A percentile compares a stretch with the other conserved stretches of the same genome.
Evolutionary conservation across 768 basidiomycete species (phyloP).

Genomic region (Peribolospora baueri): DNA sequence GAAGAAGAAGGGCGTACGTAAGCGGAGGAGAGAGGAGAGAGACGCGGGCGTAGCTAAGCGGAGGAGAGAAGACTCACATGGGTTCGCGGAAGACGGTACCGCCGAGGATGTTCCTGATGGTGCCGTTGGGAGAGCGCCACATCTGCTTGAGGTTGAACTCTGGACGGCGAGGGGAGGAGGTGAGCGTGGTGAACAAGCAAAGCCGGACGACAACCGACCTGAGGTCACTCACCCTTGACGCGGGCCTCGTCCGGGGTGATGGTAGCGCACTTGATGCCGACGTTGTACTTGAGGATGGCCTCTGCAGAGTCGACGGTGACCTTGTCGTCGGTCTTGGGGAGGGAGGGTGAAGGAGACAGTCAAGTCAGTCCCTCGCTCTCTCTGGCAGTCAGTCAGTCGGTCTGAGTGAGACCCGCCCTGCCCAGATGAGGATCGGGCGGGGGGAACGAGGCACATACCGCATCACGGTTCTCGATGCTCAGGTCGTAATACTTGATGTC

Average conservation of each 20-base stretch:
- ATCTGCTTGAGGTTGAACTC: slow-evolving; percentile 98
- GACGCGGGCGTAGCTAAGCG: no score
- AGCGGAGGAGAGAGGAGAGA: no score
- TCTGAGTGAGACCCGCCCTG: background rate
- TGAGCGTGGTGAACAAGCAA: background rate
- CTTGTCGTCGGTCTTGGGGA: slow-evolving; percentile 57
- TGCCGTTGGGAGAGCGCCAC: slow-evolving; percentile 34
- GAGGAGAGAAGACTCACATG: slow-evolving; percentile 23
- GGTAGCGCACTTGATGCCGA: slow-evolving; percentile 97
- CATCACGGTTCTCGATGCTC: slow-evolving; percentile 79
- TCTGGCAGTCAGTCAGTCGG: background rate
- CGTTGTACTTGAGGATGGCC: slow-evolving; percentile 78
- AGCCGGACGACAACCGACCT: background rate
- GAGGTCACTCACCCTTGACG: slow-evolving; percentile 29
- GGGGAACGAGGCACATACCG: slow-evolving; percentile 25
- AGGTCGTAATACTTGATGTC: slow-evolving; percentile 98
- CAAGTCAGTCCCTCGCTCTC: background rate
- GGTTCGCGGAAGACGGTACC: slow-evolving; percentile 98
- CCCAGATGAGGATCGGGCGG: background rate
- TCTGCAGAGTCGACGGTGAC: slow-evolving; percentile 83
- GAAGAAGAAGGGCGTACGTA: no score
- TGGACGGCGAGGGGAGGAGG: slow-evolving; percentile 3
- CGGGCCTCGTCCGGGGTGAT: slow-evolving; percentile 96
- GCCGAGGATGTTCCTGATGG: slow-evolving; percentile 89
- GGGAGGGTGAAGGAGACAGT: background rate